phyloP scores from a whole-genome alignment of 805 yeast genomes.

The Monosporozyma yasuniensis region DNA sequence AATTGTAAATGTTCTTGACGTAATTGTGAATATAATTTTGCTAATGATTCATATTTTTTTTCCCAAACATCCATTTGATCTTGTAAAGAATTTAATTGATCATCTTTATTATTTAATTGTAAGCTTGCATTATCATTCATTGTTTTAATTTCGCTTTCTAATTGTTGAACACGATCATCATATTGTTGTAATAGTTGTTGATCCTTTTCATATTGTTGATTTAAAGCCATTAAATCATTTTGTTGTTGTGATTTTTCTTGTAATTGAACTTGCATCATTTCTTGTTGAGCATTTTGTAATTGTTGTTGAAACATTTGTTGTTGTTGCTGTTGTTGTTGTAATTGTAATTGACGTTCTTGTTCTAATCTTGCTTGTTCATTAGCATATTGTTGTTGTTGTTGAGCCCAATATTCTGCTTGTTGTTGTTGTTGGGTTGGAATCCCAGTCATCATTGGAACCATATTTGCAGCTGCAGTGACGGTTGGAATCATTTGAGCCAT shows the following conservation, averaged over 20 bases:
- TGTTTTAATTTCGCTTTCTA: slow-evolving; percentile 62
- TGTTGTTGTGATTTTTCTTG: slow-evolving; percentile 70
- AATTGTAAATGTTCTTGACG: slow-evolving; percentile 85
- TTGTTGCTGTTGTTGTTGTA: slow-evolving; percentile 58
- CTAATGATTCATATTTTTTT: slow-evolving; percentile 78
- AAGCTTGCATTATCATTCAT: slow-evolving; percentile 57
- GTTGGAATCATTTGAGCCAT: slow-evolving; percentile 14
- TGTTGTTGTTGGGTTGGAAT: slow-evolving; percentile 12
- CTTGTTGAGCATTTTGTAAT: slow-evolving; percentile 47
- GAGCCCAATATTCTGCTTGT: slow-evolving; percentile 13
- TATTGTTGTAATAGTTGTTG: slow-evolving; percentile 79
- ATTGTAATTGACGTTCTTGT: slow-evolving; percentile 58
- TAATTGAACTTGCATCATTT: slow-evolving; percentile 43
- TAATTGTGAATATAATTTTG: slow-evolving; percentile 80
- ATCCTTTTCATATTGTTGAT: slow-evolving; percentile 79
- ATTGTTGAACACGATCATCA: slow-evolving; percentile 71
- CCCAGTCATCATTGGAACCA: slow-evolving; percentile 33
- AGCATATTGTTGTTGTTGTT: slow-evolving; percentile 46
- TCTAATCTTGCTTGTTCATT: slow-evolving; percentile 64
- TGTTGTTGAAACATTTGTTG: slow-evolving; percentile 52
- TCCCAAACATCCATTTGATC: slow-evolving; percentile 76
- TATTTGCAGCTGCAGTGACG: slow-evolving; percentile 19
- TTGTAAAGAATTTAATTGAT: slow-evolving; percentile 54
- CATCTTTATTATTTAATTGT: slow-evolving; percentile 70
- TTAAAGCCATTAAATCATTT: slow-evolving; percentile 63